These are phyloP conservation scores for Mariannaea sp. DNA, from an alignment of 2,329 filamentous ascomycete species.

Conservation along the genomic window DNA sequence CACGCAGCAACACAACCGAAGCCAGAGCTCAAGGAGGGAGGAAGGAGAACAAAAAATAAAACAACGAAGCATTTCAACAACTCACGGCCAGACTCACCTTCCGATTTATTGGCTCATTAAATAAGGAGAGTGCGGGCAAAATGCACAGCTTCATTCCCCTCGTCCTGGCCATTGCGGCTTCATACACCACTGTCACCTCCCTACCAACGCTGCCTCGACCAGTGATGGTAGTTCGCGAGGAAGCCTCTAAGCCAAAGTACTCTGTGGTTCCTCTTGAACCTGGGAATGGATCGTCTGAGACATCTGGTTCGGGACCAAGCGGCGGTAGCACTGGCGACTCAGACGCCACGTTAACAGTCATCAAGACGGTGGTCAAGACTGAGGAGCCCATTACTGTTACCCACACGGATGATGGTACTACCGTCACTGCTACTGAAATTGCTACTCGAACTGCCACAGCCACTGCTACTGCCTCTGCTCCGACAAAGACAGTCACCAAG, in stretches of 20 bases:
- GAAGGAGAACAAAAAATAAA: no score
- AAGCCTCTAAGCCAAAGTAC: slow-evolving; percentile 41
- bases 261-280: slow-evolving; percentile 48
- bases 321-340: slow-evolving; percentile 24
- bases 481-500: slow-evolving; percentile 37
- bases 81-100: background rate
- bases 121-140: slow-evolving; percentile 20
- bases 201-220: slow-evolving; percentile 41
- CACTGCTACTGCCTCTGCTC: slow-evolving; percentile 32
- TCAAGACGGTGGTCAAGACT: slow-evolving; percentile 42
- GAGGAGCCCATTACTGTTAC: slow-evolving; percentile 38
- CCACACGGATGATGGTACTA: slow-evolving; percentile 34
- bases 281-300: slow-evolving; percentile 29
- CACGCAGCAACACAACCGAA: background rate
- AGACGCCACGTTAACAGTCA: slow-evolving; percentile 40
- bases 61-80: background rate
- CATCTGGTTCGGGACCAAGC: slow-evolving; percentile 30
- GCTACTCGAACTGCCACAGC: slow-evolving; percentile 33
- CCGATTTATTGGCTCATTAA: background rate
- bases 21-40: background rate
- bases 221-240: slow-evolving; percentile 32
- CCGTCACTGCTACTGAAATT: slow-evolving; percentile 30
- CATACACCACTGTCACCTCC: slow-evolving; percentile 34
- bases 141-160: slow-evolving; percentile 42
- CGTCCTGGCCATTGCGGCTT: slow-evolving; percentile 39